Evolutionary conservation across 177 flowering plant genomes (phyloP).

Genomic region (Vitis hybrid): DNA sequence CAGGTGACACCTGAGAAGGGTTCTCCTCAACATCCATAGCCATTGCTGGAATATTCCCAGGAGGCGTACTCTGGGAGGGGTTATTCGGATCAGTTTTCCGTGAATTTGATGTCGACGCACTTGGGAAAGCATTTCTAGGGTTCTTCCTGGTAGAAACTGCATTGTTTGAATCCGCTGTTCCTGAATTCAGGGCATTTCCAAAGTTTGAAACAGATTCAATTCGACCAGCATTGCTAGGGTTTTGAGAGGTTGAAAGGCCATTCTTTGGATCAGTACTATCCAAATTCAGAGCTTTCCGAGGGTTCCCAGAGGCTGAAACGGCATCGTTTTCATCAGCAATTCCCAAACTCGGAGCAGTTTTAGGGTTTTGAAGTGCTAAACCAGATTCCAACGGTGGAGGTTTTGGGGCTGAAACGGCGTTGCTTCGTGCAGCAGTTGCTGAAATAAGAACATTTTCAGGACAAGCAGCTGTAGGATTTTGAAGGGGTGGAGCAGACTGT

Average conservation of each 20-base stretch:
- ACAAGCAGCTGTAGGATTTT: too few species aligned
- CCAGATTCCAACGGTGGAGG: too few species aligned
- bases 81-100: neutral
- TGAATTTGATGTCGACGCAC: neutral
- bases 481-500: too few species aligned
- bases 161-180: neutral
- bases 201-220: neutral
- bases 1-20: slow-evolving; percentile 54
- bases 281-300: too few species aligned
- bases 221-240: neutral
- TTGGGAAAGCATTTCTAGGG: neutral
- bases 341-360: too few species aligned
- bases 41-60: slow-evolving; percentile 17
- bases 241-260: slow-evolving; percentile 25
- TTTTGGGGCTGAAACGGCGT: too few species aligned
- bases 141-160: neutral
- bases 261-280: slow-evolving; percentile 1
- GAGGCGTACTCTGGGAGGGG: slow-evolving; percentile 30
- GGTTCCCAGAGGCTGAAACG: too few species aligned
- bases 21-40: slow-evolving; percentile 21
- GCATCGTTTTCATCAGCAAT: too few species aligned
- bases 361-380: too few species aligned
- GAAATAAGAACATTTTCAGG: too few species aligned
- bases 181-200: slow-evolving; percentile 12
- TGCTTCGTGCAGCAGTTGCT: too few species aligned